Conservation (phyloP, 768 basidiomycete species). For the Hygrophoropsis aurantiaca region DNA sequence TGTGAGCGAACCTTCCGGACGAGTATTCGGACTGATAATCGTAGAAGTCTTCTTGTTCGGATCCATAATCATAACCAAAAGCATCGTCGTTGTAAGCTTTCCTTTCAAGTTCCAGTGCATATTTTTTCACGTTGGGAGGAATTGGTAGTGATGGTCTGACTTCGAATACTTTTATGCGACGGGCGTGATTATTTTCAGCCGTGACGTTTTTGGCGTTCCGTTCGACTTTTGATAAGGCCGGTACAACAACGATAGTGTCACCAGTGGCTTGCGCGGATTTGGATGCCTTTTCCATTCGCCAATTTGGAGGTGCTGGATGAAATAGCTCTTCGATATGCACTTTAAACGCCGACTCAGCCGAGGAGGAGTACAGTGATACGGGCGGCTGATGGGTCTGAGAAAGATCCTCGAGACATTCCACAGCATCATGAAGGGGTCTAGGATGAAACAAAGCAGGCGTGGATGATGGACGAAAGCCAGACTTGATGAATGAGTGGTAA, state of each 20-base stretch:
- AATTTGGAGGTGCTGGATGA: not conserved
- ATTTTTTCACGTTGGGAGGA: no score
- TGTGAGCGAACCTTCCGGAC: not conserved
- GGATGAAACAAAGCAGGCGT: slow-evolving; percentile 42
- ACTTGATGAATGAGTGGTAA: slow-evolving; percentile 11
- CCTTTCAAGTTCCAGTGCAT: no score
- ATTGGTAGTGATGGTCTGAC: no score
- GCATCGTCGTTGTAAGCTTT: no score
- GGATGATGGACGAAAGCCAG: slow-evolving; percentile 26
- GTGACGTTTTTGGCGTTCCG: no score
- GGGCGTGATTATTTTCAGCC: no score
- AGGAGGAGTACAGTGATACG: slow-evolving; percentile 27
- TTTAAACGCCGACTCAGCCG: slow-evolving; percentile 24
- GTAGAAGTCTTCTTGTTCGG: no score
- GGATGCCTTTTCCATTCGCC: no score
- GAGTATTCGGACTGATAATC: not conserved
- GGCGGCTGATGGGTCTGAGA: slow-evolving; percentile 9
- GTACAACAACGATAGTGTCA: slow-evolving; percentile 16
- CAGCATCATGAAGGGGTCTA: slow-evolving; percentile 33
- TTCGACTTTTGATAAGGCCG: slow-evolving; percentile 8
- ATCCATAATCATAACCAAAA: no score
- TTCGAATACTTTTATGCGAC: no score
- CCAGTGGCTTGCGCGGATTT: not conserved
- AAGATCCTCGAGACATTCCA: slow-evolving; percentile 30
- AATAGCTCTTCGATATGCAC: slow-evolving; percentile 21